These are phyloP conservation scores for Ulota crispa DNA, from an alignment of 225 moss, liverwort and hornwort species.

Conservation along the genomic window DNA sequence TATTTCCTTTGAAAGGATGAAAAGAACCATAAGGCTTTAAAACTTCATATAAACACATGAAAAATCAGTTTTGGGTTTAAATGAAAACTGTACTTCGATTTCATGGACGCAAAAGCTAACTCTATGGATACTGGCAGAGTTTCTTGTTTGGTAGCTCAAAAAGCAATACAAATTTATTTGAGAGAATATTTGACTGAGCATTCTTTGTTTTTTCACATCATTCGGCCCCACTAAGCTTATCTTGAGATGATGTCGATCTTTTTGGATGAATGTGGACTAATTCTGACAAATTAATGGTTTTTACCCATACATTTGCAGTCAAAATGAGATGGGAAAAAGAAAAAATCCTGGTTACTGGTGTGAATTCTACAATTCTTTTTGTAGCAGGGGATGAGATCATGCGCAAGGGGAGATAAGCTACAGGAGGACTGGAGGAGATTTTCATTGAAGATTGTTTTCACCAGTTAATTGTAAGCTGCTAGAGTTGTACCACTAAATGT, in stretches of 20 bases:
- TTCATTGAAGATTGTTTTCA: slow-evolving; percentile 14
- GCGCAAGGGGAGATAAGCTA: not conserved
- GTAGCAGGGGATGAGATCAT: not conserved
- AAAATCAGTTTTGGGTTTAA: not conserved
- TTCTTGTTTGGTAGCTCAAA: no score
- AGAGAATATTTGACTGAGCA: no score
- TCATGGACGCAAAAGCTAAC: not conserved
- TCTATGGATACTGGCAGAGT: not conserved
- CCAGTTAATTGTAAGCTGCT: slow-evolving; percentile 8
- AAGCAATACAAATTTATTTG: no score
- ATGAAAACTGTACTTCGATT: not conserved
- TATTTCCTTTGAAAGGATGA: no score
- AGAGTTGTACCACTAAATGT: not conserved
- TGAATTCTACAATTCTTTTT: not conserved
- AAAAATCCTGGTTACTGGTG: no score
- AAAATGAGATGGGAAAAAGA: no score
- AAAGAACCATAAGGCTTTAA: not conserved
- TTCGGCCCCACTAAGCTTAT: no score
- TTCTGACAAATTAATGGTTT: no score
- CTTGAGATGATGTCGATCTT: no score
- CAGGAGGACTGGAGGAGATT: not conserved
- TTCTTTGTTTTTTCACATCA: no score
- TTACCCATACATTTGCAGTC: no score
- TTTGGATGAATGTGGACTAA: no score
- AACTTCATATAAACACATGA: fast-evolving